Conservation (phyloP, 2,329 filamentous ascomycete species). For the Drechslerella dactyloides region DNA sequence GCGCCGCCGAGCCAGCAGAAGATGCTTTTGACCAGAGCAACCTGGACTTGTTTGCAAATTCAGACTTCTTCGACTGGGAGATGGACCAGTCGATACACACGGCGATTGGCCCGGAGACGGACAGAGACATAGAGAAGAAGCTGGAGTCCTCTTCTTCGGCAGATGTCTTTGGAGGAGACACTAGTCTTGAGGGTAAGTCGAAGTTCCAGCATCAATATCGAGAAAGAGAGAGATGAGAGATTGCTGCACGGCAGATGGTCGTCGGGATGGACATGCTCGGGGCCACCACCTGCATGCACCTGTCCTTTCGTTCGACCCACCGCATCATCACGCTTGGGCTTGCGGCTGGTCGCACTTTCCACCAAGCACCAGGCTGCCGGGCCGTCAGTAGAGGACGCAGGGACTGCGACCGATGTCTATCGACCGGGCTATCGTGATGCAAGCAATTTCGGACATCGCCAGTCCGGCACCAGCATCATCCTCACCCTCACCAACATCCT, state of each 20-base stretch:
- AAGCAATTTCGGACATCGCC: no score
- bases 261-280: no score
- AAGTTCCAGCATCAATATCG: not conserved
- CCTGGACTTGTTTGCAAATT: slow-evolving; percentile 79
- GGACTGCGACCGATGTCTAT: no score
- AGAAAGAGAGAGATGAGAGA: slow-evolving; percentile 7
- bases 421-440: no score
- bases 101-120: slow-evolving; percentile 46
- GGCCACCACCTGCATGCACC: slow-evolving; percentile 40
- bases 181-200: slow-evolving; percentile 44
- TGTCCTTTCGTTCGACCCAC: slow-evolving; percentile 17
- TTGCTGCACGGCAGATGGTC: not conserved
- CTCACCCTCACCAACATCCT: not conserved
- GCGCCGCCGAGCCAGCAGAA: slow-evolving; percentile 57
- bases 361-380: not conserved
- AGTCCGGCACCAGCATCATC: not conserved
- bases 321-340: not conserved
- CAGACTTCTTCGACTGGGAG: slow-evolving; percentile 81
- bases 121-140: slow-evolving; percentile 38
- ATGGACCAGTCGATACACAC: slow-evolving; percentile 66
- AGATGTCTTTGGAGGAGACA: slow-evolving; percentile 40
- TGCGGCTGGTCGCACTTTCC: not conserved
- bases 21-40: slow-evolving; percentile 72
- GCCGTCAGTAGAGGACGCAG: no score
- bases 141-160: slow-evolving; percentile 29